Evolutionary conservation across 1,284 basidiomycete species (phyloP), one percentile per base, ranked within the genome.

Genomic region (Wallemia mellicola): DNA sequence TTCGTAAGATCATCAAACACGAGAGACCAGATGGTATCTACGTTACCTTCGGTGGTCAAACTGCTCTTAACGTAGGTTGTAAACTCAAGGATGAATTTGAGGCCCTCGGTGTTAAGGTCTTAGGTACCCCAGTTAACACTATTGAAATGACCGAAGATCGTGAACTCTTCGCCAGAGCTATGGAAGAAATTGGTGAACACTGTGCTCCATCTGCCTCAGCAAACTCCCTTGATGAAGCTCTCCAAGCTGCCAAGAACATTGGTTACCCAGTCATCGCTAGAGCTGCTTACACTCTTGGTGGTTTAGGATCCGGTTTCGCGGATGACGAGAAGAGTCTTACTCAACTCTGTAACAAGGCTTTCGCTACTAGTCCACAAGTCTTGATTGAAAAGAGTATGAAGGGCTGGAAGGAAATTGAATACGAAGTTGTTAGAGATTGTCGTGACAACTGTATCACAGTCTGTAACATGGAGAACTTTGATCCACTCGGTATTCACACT

Each of bases 381-480:
- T 76, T 98, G 26, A 87, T 98, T 25, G 92, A 98, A 75, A 92
- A 82, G 76, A 89, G 86, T 68, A 96, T 98, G 91, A 95, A 96
- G 73, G 92, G 92, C 15, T 96, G 89, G 89, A 96, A 98, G 73
- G 92, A 98, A 74, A 88, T 96, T 65, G 92, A 98, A 73, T 98
- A 98, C 67, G 92, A 98, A 71, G 92, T 98, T 59, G 92, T 96
- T n/a, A 78, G 92, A 61, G 92, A 98, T 72, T 94, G 88, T 73
- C 77, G 86, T 64, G 84, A 96, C 71, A 94, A 94, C 71, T 95
- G 91, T 69, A 96, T 96, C 72, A 95, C 89, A 1, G 91, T 96
- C 63, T 98, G 94, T 73, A 98, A 98, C 74, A 96, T 98, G 92
- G 91, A 96, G 87, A 96, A 96, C 75, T 98, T 98, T 66, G 92